Evolutionary conservation across 1,139 yeast species (phyloP).

Genomic region (Yamadazyma taylorii): DNA sequence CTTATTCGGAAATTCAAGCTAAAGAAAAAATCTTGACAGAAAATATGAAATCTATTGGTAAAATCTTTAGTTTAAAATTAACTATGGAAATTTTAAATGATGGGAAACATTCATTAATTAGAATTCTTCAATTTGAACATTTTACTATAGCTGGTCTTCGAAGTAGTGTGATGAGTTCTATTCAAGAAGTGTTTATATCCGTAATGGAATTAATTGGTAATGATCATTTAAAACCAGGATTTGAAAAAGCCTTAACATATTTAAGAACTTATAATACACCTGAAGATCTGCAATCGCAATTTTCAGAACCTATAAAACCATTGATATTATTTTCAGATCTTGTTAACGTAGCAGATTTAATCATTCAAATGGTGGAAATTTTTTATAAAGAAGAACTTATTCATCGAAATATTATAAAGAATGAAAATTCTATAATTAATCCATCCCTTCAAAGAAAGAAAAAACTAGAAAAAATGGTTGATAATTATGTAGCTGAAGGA

Average conservation of each 20-base stretch:
- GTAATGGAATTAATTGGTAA: slow-evolving; percentile 65
- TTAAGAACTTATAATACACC: slow-evolving; percentile 69
- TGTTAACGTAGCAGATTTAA: slow-evolving; percentile 88
- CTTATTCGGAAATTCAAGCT: slow-evolving; percentile 43
- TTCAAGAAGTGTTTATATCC: slow-evolving; percentile 64
- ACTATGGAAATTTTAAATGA: slow-evolving; percentile 39
- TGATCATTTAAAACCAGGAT: slow-evolving; percentile 77
- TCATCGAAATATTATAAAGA: slow-evolving; percentile 57
- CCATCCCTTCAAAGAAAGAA: slow-evolving; percentile 81
- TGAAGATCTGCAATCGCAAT: slow-evolving; percentile 13
- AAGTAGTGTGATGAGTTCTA: slow-evolving; percentile 32
- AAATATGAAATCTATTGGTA: slow-evolving; percentile 41
- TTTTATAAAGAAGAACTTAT: slow-evolving; percentile 87
- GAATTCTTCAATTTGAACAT: slow-evolving; percentile 34
- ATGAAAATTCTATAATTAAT: slow-evolving; percentile 73
- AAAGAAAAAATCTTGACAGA: slow-evolving; percentile 45
- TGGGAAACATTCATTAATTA: slow-evolving; percentile 35
- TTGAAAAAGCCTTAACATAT: slow-evolving; percentile 72
- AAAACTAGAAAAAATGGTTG: slow-evolving; percentile 76
- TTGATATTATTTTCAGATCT: slow-evolving; percentile 83
- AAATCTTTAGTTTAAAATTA: slow-evolving; percentile 42
- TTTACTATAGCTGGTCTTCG: slow-evolving; percentile 35
- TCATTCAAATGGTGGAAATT: slow-evolving; percentile 88
- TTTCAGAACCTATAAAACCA: slow-evolving; percentile 61
- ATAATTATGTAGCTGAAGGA: slow-evolving; percentile 90